These are phyloP conservation scores for Hibiscus syriacus DNA, from an alignment of 345 rosid genomes.

Conservation along the genomic window DNA sequence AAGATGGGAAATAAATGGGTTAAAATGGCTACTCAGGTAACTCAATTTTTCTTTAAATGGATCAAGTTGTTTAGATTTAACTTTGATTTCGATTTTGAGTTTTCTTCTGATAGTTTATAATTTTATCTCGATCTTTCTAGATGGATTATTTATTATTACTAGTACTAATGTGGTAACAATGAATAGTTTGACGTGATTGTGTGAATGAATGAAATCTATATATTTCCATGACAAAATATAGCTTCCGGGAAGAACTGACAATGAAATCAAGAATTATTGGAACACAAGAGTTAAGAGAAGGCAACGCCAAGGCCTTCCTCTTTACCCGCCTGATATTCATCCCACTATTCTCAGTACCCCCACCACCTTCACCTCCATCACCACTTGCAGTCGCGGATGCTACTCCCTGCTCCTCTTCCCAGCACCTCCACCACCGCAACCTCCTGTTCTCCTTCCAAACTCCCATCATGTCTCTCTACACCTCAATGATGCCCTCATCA, in stretches of 20 bases:
- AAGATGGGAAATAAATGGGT: conserved; percentile 2
- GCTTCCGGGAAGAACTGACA: conserved; percentile 42
- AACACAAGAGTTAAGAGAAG: conserved; percentile 61
- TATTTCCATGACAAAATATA: background rate
- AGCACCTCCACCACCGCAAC: conserved; percentile 5
- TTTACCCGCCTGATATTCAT: conserved; percentile 48
- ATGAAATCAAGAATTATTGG: conserved; percentile 77
- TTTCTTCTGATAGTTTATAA: background rate
- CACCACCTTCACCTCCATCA: background rate
- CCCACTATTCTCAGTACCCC: conserved; percentile 16
- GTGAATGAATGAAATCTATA: no score
- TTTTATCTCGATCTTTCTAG: background rate
- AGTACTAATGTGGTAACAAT: no score
- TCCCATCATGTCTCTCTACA: background rate
- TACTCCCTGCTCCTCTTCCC: conserved; percentile 18
- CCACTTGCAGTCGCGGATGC: conserved; percentile 17
- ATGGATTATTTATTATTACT: no score
- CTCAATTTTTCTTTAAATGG: no score
- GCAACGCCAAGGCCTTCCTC: conserved; percentile 59
- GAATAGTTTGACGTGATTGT: no score
- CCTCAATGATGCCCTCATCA: background rate
- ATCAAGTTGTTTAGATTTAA: no score
- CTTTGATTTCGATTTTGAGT: background rate
- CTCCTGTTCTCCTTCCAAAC: conserved; percentile 26
- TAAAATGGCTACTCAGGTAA: conserved; percentile 7